Evolutionary conservation across 768 basidiomycete species (phyloP).

Genomic region (Strobilomyces dryophilus): DNA sequence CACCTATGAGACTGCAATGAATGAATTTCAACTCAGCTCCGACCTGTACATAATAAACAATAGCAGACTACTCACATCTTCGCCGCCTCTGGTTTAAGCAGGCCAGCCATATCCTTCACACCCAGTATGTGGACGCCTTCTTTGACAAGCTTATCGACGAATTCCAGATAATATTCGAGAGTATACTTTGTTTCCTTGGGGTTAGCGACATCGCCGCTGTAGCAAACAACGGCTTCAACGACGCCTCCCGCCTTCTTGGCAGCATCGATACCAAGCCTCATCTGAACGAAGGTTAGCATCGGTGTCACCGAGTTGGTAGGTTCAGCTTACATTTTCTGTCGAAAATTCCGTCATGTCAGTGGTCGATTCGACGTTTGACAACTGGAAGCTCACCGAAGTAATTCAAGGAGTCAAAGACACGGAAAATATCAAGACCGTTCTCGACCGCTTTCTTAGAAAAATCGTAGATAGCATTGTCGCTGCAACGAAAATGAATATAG

Average conservation of each 20-base stretch:
- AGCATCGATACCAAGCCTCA: conserved; percentile 97
- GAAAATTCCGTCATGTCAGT: conserved; percentile 4
- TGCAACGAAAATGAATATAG: conserved; percentile 27
- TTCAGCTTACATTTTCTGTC: conserved; percentile 61
- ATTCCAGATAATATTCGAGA: conserved; percentile 94
- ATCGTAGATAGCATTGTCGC: conserved; percentile 98
- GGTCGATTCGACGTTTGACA: background rate
- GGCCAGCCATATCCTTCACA: conserved; percentile 98
- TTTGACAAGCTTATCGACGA: conserved; percentile 85
- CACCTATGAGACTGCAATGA: conserved; percentile 71
- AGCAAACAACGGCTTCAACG: conserved; percentile 95
- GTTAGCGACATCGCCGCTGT: conserved; percentile 95
- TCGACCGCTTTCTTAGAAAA: conserved; percentile 99
- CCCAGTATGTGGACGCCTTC: conserved; percentile 97
- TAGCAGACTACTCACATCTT: conserved; percentile 56
- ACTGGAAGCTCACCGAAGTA: conserved; percentile 72
- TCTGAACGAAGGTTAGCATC: conserved; percentile 43
- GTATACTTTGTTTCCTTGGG: conserved; percentile 97
- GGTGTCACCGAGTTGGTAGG: background rate
- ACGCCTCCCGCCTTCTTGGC: conserved; percentile 99
- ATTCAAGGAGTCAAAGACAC: conserved; percentile 98
- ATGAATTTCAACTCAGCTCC: conserved; percentile 5
- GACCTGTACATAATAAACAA: background rate
- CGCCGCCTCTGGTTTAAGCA: conserved; percentile 93
- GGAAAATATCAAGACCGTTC: conserved; percentile 99